These are phyloP conservation scores for Aspergillus conjunctus DNA, from an alignment of 495 filamentous ascomycete genomes.

Conservation along the genomic window DNA sequence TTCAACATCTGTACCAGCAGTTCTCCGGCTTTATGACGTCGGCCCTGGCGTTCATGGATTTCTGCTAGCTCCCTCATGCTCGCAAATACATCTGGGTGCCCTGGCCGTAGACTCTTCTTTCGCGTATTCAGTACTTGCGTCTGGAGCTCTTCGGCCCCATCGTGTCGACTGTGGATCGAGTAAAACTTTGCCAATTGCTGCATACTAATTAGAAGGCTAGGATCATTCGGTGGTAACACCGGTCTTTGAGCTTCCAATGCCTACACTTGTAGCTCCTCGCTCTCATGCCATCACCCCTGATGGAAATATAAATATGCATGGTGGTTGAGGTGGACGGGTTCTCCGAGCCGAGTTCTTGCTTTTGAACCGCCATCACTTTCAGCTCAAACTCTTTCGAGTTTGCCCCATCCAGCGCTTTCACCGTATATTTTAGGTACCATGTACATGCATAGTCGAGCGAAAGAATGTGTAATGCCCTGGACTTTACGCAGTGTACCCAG, in stretches of 20 bases:
- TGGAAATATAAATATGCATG: not conserved
- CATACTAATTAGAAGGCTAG: constrained; percentile 32
- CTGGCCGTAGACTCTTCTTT: constrained; percentile 4
- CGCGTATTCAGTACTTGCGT: constrained; percentile 28
- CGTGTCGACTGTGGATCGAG: constrained; percentile 33
- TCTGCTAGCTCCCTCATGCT: not conserved
- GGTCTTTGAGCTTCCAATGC: not conserved
- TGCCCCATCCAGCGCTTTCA: not conserved
- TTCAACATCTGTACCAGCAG: constrained; percentile 21
- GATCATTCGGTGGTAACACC: constrained; percentile 12
- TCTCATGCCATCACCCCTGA: not conserved
- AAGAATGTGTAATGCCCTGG: not conserved
- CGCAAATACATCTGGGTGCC: constrained; percentile 15
- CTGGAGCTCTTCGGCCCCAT: constrained; percentile 38
- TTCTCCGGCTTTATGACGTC: constrained; percentile 31
- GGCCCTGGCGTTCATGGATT: constrained; percentile 23
- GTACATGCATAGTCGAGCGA: not conserved
- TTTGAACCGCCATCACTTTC: not conserved
- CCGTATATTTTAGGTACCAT: not conserved
- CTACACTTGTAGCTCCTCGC: not conserved
- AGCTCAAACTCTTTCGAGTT: not conserved
- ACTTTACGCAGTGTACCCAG: not conserved
- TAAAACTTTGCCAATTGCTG: constrained; percentile 28
- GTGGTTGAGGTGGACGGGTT: not conserved
- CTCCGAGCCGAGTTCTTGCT: not conserved